A percentile compares a stretch with the other conserved stretches of the same genome.
Evolutionary conservation across 805 yeast genomes (phyloP).

Genomic region (Dipodascopsis uninucleata): DNA sequence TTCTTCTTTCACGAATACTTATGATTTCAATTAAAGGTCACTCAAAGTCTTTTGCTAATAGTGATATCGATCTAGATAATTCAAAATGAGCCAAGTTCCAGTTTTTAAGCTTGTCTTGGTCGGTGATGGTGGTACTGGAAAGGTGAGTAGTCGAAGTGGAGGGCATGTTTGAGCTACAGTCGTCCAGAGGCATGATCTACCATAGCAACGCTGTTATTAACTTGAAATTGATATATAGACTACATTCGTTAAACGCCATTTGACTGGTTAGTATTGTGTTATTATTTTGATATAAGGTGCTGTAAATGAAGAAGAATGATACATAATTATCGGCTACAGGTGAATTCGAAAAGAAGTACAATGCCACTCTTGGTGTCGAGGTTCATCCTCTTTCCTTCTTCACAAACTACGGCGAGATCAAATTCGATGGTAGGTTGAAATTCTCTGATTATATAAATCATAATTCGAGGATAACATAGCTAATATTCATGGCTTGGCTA

Average conservation of each 20-base stretch:
- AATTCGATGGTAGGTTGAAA: slow-evolving; percentile 56
- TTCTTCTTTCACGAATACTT: too few species aligned
- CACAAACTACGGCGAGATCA: slow-evolving; percentile 98
- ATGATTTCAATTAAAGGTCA: too few species aligned
- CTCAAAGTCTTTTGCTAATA: too few species aligned
- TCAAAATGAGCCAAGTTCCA: slow-evolving; percentile 55
- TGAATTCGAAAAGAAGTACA: slow-evolving; percentile 98
- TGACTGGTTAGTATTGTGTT: slow-evolving; percentile 48
- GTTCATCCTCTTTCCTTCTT: slow-evolving; percentile 97
- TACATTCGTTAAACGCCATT: slow-evolving; percentile 98
- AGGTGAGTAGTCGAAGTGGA: slow-evolving; percentile 47
- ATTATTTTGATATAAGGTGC: not conserved
- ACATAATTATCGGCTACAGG: slow-evolving; percentile 42
- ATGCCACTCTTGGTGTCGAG: slow-evolving; percentile 99
- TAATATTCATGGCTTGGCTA: not conserved
- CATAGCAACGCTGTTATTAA: too few species aligned
- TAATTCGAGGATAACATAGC: not conserved
- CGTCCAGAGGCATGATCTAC: too few species aligned
- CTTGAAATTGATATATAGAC: too few species aligned
- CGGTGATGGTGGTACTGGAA: slow-evolving; percentile 99
- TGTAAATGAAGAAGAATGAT: not conserved
- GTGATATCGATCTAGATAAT: not conserved
- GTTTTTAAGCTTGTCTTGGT: slow-evolving; percentile 97
- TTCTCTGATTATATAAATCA: not conserved
- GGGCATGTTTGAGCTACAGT: not conserved